Percentiles rank a stretch among this genome's conserved stretches.
phyloP scores from a whole-genome alignment of 2,329 filamentous ascomycete genomes.

The Xylaria sp. region DNA sequence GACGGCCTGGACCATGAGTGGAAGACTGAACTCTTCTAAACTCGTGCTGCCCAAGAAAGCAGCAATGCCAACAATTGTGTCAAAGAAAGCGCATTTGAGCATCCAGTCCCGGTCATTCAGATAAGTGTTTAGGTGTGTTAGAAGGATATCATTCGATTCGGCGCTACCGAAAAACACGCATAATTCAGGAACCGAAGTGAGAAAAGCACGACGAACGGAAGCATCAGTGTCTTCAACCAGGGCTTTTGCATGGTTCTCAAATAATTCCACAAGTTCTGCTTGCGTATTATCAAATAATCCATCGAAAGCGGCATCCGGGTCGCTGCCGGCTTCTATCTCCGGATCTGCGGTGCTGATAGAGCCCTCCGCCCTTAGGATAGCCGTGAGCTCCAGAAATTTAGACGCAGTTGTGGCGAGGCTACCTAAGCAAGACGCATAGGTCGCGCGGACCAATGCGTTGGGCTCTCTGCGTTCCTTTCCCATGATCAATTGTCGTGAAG shows the following conservation, averaged over 20 bases:
- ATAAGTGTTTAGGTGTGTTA: constrained; percentile 97
- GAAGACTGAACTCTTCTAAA: constrained; percentile 93
- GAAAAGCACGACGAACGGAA: constrained; percentile 87
- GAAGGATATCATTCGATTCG: constrained; percentile 94
- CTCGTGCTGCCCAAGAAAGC: constrained; percentile 89
- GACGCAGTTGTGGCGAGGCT: constrained; percentile 87
- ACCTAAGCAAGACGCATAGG: constrained; percentile 92
- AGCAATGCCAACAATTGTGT: constrained; percentile 91
- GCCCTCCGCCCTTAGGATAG: constrained; percentile 84
- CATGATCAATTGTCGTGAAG: constrained; percentile 50
- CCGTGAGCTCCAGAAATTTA: constrained; percentile 88
- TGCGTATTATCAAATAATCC: constrained; percentile 90
- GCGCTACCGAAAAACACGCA: constrained; percentile 94
- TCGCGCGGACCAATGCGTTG: constrained; percentile 80
- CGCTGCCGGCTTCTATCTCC: constrained; percentile 77
- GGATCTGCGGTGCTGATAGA: constrained; percentile 81
- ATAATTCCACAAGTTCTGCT: constrained; percentile 80
- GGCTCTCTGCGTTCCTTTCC: constrained; percentile 59
- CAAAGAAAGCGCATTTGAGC: constrained; percentile 95
- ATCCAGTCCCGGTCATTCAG: constrained; percentile 97
- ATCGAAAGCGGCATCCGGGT: constrained; percentile 77
- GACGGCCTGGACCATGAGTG: constrained; percentile 93
- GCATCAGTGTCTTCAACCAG: constrained; percentile 88
- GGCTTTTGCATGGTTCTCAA: constrained; percentile 88
- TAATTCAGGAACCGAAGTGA: constrained; percentile 89